phyloP scores from a whole-genome alignment of 169 alveolate genomes.

The Plasmodium knowlesi region DNA sequence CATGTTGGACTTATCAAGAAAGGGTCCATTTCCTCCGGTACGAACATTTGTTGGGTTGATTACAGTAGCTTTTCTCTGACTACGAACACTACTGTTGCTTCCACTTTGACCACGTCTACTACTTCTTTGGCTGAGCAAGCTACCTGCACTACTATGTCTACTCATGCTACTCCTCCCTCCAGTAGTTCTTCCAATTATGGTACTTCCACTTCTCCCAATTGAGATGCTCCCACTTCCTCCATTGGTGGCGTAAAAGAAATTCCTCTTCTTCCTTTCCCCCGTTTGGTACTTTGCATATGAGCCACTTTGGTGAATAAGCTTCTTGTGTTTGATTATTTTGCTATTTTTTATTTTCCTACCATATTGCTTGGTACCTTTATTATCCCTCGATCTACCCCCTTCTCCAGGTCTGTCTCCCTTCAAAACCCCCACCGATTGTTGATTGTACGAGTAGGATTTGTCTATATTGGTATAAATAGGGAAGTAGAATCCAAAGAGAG shows the following conservation, averaged over 20 bases:
- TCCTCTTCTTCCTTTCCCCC: neutral
- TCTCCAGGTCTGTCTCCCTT: neutral
- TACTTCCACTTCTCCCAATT: neutral
- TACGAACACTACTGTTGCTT: neutral
- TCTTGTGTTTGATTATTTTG: neutral
- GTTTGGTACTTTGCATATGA: neutral
- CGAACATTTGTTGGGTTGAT: neutral
- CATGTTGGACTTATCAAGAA: neutral
- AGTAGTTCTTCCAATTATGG: neutral
- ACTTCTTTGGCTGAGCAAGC: neutral
- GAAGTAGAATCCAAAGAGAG: slow-evolving; percentile 49
- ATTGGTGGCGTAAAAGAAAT: neutral
- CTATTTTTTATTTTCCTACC: neutral
- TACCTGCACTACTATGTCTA: neutral
- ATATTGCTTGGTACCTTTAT: neutral
- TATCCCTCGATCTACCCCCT: neutral
- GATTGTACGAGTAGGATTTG: slow-evolving; percentile 7
- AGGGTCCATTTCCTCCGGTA: neutral
- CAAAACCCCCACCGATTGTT: neutral
- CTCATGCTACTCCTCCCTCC: neutral
- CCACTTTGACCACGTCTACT: neutral
- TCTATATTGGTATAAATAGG: slow-evolving; percentile 70
- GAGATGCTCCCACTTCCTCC: neutral
- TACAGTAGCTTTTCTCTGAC: neutral
- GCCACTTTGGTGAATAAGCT: neutral